phyloP scores from a whole-genome alignment of 169 alveolate genomes.

The Besnoitia besnoiti region DNA sequence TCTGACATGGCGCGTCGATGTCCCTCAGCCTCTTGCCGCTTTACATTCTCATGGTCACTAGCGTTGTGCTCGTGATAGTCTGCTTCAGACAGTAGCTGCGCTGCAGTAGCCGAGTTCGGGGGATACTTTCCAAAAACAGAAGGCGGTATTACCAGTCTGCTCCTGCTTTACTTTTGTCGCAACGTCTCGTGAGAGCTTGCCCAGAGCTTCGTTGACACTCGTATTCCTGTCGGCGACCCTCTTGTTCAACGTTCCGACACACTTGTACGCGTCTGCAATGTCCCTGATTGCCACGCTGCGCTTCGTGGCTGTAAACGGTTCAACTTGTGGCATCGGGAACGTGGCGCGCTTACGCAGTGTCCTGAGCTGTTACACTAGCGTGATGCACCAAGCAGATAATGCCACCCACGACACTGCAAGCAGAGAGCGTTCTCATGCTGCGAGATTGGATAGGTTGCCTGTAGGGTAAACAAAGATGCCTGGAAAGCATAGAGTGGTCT shows the following conservation, averaged over 20 bases:
- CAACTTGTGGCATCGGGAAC: background rate
- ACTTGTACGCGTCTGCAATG: background rate
- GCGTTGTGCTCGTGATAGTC: background rate
- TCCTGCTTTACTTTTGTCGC: background rate
- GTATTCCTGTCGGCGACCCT: background rate
- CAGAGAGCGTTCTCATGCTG: background rate
- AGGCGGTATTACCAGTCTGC: background rate
- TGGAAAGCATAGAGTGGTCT: too few species aligned
- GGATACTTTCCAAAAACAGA: background rate
- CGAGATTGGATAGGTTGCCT: background rate
- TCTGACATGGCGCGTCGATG: background rate
- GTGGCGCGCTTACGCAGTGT: slow-evolving; percentile 2
- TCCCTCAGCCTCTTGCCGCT: background rate
- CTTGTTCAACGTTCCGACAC: background rate
- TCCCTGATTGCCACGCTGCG: background rate
- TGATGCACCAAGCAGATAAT: background rate
- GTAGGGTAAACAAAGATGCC: too few species aligned
- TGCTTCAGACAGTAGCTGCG: background rate
- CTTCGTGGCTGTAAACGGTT: background rate
- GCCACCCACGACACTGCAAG: background rate
- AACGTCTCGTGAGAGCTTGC: background rate
- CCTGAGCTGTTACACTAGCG: background rate
- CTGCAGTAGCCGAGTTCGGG: background rate
- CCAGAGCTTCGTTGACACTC: background rate
- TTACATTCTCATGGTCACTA: background rate